Base-by-base conservation (phyloP, 2,329 filamentous ascomycete genomes). In the Monilinia laxa region DNA sequence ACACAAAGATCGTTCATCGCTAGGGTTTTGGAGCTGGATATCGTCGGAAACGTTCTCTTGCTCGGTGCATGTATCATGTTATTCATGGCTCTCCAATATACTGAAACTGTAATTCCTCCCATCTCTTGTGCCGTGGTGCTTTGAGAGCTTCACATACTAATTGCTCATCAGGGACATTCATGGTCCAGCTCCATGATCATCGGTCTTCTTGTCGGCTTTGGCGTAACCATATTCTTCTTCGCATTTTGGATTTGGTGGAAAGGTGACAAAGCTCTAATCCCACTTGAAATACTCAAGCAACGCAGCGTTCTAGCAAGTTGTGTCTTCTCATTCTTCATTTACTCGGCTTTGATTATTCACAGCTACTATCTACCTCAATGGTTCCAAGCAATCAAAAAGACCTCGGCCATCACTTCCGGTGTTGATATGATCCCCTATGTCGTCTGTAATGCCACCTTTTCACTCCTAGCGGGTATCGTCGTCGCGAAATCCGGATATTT, bases 261-360 rank as follows among this genome's bases (percentile, higher is more conserved):
- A 65, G 81, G 79, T 3, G 79, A 81, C n/a, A 72, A 76, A 2
- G 82, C 83, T 31, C 81, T 85, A 77, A 77, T 86, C 9, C 80
- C 81, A 0, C 76, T 75, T 9, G 74, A 76, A 11, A 77, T 81
- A 66, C 42, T 80, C 40, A 72, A 67, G 23, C 74, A 79, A 35
- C 74, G 79, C 18, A 77, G 71, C 31, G 74, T 81, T 3, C 71
- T 70, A 9, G 73, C 71, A 11, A 42, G 75, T 4, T 72, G 74
- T 28, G 65, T 69, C 42, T 67, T 70, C 45, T 71, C 70, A 3
- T 75, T 75, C 67, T 71, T 66, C 42, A 35, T 60, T n/a, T 60
- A 51, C 14, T 51, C 58, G 3, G 45, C 45, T 20, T 60, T 51
- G 28, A 51, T 69, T 68, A 12, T 73, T 66, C 72, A 78, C 49